These are phyloP conservation scores for Fusarium tuaranense DNA, from an alignment of 2,329 filamentous ascomycete species.

Conservation along the genomic window DNA sequence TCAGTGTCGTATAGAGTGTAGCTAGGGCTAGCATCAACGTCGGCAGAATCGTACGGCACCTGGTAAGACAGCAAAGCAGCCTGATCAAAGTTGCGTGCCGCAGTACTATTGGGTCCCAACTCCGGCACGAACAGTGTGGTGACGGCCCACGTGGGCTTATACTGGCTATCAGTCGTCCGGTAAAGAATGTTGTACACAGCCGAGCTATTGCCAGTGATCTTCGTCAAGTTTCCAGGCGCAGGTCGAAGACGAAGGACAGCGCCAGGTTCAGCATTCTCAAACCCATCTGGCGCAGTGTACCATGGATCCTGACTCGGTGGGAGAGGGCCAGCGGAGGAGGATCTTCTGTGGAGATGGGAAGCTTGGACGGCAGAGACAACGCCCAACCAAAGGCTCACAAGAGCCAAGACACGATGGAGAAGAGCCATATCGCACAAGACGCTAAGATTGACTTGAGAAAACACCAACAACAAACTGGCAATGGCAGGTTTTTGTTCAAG, in stretches of 20 bases:
- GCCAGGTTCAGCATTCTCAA: constrained; percentile 33
- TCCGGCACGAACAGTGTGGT: constrained; percentile 38
- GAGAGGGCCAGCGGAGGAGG: constrained; percentile 13
- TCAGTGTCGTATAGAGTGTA: constrained; percentile 21
- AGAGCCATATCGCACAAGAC: constrained; percentile 20
- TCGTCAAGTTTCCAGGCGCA: constrained; percentile 38
- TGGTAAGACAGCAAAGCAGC: constrained; percentile 40
- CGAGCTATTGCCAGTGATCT: constrained; percentile 34
- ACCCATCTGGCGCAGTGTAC: constrained; percentile 39
- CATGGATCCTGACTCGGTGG: constrained; percentile 41
- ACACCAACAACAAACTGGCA: neutral
- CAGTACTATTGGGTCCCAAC: constrained; percentile 26
- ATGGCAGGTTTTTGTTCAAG: neutral
- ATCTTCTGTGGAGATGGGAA: constrained; percentile 12
- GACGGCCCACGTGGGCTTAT: constrained; percentile 40
- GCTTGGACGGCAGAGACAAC: neutral
- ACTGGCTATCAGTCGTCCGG: constrained; percentile 42
- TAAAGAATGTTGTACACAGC: constrained; percentile 40
- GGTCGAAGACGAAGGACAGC: constrained; percentile 38
- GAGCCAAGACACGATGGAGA: constrained; percentile 16
- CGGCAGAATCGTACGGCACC: constrained; percentile 38
- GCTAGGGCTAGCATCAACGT: constrained; percentile 39
- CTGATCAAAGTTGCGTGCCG: constrained; percentile 22
- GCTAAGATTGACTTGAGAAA: neutral
- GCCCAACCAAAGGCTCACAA: constrained; percentile 35